Conservation (phyloP, 257 asterid genomes). For the Petunia secreta region DNA sequence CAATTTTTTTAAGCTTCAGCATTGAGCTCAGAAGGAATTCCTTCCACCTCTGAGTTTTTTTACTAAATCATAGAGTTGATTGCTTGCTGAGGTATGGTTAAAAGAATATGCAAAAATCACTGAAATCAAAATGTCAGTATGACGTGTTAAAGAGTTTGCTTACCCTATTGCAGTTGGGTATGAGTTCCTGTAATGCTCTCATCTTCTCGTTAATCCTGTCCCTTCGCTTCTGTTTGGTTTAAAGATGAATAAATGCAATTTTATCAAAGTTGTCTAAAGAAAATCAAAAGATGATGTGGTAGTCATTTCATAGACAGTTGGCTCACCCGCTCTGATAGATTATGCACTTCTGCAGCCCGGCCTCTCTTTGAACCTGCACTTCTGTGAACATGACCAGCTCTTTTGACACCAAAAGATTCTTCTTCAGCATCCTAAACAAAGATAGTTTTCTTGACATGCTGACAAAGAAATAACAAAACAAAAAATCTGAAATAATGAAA, state of each 20-base stretch:
- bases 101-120: not conserved
- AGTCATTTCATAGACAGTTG: constrained; percentile 1
- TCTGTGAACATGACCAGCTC: constrained; percentile 49
- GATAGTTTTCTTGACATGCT: constrained; percentile 20
- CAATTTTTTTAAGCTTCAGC: not conserved
- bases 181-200: constrained; percentile 92
- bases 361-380: constrained; percentile 76
- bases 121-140: constrained; percentile 24
- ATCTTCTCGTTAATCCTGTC: constrained; percentile 90
- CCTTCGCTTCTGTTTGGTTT: constrained; percentile 68
- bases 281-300: not conserved
- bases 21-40: constrained; percentile 22
- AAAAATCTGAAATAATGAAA: not conserved
- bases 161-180: constrained; percentile 99
- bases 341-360: constrained; percentile 98
- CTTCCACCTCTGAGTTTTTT: not conserved
- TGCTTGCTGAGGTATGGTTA: not conserved
- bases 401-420: constrained; percentile 63
- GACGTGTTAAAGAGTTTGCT: constrained; percentile 32
- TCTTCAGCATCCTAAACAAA: constrained; percentile 71
- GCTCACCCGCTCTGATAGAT: constrained; percentile 95
- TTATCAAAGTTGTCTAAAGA: not conserved
- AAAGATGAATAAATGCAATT: constrained; percentile 22
- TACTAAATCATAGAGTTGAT: not conserved
- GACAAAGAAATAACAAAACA: constrained; percentile 11